These are phyloP conservation scores for Fusarium haematococcum DNA, from an alignment of 2,329 filamentous ascomycete species.

Conservation along the genomic window DNA sequence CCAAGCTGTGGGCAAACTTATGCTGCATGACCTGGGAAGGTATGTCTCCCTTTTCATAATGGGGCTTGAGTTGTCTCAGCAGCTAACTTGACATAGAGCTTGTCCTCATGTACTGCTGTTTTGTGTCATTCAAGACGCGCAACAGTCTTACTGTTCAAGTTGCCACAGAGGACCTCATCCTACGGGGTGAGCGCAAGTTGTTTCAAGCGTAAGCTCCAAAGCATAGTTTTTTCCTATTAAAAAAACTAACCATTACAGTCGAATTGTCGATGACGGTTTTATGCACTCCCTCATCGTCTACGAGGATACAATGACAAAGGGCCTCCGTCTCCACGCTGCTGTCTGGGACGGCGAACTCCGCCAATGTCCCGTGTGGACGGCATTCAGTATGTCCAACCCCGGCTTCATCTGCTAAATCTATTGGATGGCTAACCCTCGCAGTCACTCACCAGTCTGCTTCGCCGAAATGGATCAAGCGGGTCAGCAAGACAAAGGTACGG, in stretches of 20 bases:
- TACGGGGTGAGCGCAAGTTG: conserved; percentile 62
- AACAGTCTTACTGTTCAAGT: conserved; percentile 59
- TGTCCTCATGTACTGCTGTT: conserved; percentile 69
- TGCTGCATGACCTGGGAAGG: conserved; percentile 72
- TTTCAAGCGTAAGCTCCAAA: conserved; percentile 65
- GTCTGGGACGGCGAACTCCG: conserved; percentile 66
- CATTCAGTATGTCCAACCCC: conserved; percentile 62
- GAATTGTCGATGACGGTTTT: conserved; percentile 67
- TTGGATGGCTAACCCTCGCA: conserved; percentile 39
- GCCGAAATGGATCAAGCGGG: conserved; percentile 63
- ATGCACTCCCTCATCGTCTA: conserved; percentile 67
- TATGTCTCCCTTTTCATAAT: conserved; percentile 42
- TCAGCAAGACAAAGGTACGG: conserved; percentile 60
- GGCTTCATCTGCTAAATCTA: background rate
- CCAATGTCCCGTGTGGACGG: conserved; percentile 72
- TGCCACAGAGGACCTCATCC: conserved; percentile 58
- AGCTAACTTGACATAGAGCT: conserved; percentile 58
- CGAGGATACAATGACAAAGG: conserved; percentile 60
- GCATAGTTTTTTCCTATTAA: background rate
- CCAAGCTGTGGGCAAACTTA: conserved; percentile 66
- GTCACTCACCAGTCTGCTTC: conserved; percentile 65
- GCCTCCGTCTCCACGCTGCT: conserved; percentile 66
- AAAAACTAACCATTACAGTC: conserved; percentile 51
- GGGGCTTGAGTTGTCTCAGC: no score
- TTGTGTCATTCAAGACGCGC: conserved; percentile 66